Conservation (phyloP, 2,329 filamentous ascomycete species). For the Alternaria dauci region DNA sequence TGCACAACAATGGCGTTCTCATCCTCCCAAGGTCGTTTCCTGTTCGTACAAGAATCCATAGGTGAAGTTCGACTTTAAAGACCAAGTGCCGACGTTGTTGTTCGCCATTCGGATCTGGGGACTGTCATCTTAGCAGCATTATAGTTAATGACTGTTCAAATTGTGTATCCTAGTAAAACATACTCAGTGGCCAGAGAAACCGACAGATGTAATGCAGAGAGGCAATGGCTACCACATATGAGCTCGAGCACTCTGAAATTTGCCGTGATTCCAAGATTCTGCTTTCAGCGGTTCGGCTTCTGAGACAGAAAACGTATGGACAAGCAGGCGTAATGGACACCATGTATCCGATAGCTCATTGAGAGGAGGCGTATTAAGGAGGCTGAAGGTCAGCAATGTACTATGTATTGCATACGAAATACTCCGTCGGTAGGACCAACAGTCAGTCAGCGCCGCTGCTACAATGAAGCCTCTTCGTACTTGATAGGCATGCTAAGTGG, state of each 20-base stretch:
- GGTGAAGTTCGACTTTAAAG: slow-evolving; percentile 29
- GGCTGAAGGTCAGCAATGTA: neutral
- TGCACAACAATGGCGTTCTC: slow-evolving; percentile 24
- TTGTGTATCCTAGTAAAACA: slow-evolving; percentile 15
- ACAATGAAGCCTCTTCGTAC: slow-evolving; percentile 12
- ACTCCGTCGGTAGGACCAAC: slow-evolving; percentile 9
- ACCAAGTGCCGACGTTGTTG: slow-evolving; percentile 24
- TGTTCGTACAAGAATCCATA: slow-evolving; percentile 41
- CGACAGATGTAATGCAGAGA: slow-evolving; percentile 19
- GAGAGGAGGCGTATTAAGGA: neutral
- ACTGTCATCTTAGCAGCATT: slow-evolving; percentile 23
- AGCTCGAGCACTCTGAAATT: slow-evolving; percentile 23
- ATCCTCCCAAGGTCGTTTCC: slow-evolving; percentile 47
- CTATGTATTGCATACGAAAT: slow-evolving; percentile 20
- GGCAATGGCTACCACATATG: slow-evolving; percentile 11
- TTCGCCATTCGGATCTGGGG: slow-evolving; percentile 37
- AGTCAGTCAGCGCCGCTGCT: slow-evolving; percentile 27
- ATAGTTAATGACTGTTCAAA: slow-evolving; percentile 15
- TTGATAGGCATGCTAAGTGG: slow-evolving; percentile 1
- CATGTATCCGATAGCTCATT: slow-evolving; percentile 2
- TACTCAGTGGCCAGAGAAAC: slow-evolving; percentile 35
- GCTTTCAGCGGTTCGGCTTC: neutral
- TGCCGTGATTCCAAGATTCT: neutral
- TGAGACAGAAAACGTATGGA: slow-evolving; percentile 6
- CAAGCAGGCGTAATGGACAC: slow-evolving; percentile 6